Base-by-base conservation (phyloP, 1,139 yeast genomes). In the Saccharomyces hybrid region DNA sequence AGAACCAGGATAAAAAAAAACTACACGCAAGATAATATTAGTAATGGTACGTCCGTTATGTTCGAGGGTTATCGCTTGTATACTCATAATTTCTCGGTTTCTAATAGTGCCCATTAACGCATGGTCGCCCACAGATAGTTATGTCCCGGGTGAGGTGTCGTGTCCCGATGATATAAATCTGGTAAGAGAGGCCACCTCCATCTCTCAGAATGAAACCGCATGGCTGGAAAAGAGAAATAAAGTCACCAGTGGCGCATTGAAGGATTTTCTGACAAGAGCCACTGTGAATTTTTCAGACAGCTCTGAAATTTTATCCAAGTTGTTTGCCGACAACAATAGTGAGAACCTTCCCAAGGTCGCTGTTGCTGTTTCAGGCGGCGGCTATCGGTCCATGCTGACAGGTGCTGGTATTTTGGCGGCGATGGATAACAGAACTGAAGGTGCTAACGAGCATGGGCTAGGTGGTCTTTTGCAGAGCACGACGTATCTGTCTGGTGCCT, bases 401-500 rank as follows among this genome's bases (percentile, higher is more conserved):
- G 96, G 96, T n/a, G 96, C 96, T 1, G 96, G 97, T 47, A 83
- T 84, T 69, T 71, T 89, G 47, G 75, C 91, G 14, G 96, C 93
- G 0, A 71, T 88, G 57, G 97, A 90, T 68, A 79, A 81, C 62
- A 77, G 96, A 64, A 85, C 95, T 5, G 71, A 69, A 1, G 82
- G 81, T 50, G 76, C 83, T 12, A 74, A 74, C 28, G 79, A 79
- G 3, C 70, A 75, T 51, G 95, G 95, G 31, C 70, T 89, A 52
- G 96, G 96, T 34, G 95, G 96, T 1, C 73, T 89, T 53, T 74
- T 87, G 52, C 89, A 90, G 63, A 74, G 86, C 1, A 68, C 93
- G 0, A 82, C 95, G 1, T 89, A 88, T 68, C 65, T 89, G 49
- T 77, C 86, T 0, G 96, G 96, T 44, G 75, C 90, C 49, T 85